Evolutionary conservation across 2,329 filamentous ascomycete genomes (phyloP).

Genomic region (Exophiala sp.): DNA sequence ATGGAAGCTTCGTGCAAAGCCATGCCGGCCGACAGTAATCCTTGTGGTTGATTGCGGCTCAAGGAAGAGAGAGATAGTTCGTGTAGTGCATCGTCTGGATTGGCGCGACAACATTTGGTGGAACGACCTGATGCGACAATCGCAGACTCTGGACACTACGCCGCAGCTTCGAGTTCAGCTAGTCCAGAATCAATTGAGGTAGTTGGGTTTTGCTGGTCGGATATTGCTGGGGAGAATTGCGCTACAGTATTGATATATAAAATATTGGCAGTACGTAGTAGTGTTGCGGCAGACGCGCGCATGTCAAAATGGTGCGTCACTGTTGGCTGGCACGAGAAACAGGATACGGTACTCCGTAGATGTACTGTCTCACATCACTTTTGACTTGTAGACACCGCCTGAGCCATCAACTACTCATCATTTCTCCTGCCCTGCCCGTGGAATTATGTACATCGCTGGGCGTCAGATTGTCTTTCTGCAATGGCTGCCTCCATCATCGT

Average conservation of each 20-base stretch:
- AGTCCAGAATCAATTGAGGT: too few relatives aligned
- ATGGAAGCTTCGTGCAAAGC: conserved; percentile 39
- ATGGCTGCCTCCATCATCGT: conserved; percentile 22
- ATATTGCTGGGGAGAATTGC: too few relatives aligned
- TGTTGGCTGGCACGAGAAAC: conserved; percentile 11
- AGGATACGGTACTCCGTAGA: background rate
- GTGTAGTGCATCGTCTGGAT: conserved; percentile 1
- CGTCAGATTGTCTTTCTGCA: conserved; percentile 3
- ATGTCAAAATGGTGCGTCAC: too few relatives aligned
- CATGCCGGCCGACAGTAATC: background rate
- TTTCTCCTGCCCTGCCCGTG: conserved; percentile 2
- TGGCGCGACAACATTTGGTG: conserved; percentile 4
- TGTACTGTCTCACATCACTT: background rate
- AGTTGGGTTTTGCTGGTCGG: too few relatives aligned
- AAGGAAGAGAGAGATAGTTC: background rate
- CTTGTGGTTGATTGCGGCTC: background rate
- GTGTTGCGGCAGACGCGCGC: too few relatives aligned
- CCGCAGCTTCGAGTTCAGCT: too few relatives aligned
- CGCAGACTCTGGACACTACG: too few relatives aligned
- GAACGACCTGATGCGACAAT: too few relatives aligned
- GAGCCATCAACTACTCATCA: too few relatives aligned
- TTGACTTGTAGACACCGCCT: too few relatives aligned
- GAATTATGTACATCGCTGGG: conserved; percentile 17
- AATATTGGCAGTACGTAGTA: too few relatives aligned
- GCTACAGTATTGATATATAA: too few relatives aligned